Percentiles rank a stretch among this genome's conserved stretches.
phyloP scores from a whole-genome alignment of 108 stramenopile species.

The Fistulifera solaris region DNA sequence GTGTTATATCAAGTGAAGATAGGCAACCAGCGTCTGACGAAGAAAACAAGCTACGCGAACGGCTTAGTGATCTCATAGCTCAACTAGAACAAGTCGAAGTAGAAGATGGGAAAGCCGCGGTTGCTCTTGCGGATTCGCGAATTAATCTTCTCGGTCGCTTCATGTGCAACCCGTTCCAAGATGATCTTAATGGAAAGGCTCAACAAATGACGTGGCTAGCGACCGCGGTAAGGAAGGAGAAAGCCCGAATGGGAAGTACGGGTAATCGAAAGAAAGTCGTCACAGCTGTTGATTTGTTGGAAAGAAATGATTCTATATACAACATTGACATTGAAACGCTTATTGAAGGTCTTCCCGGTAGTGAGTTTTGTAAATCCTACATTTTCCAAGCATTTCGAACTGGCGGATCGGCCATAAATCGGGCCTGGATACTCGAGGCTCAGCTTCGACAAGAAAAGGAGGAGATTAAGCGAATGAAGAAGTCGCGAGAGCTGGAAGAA shows the following conservation, averaged over 20 bases:
- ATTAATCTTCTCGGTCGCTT: conserved; percentile 50
- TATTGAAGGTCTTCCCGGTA: conserved; percentile 75
- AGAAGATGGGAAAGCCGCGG: conserved; percentile 31
- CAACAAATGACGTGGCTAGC: conserved; percentile 54
- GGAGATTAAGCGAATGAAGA: conserved; percentile 32
- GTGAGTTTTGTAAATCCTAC: conserved; percentile 54
- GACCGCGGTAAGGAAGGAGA: conserved; percentile 63
- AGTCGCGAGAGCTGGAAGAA: conserved; percentile 24
- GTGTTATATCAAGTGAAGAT: conserved; percentile 11
- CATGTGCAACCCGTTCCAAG: conserved; percentile 58
- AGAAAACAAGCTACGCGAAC: conserved; percentile 38
- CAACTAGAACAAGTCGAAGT: conserved; percentile 25
- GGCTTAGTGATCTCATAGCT: conserved; percentile 27
- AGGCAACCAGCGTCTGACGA: conserved; percentile 30
- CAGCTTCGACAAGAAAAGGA: conserved; percentile 38
- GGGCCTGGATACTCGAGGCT: conserved; percentile 52
- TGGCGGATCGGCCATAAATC: conserved; percentile 28
- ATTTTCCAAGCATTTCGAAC: conserved; percentile 48
- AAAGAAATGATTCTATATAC: conserved; percentile 72
- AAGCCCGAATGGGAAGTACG: conserved; percentile 74
- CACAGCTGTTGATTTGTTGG: conserved; percentile 53
- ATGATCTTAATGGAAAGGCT: conserved; percentile 21
- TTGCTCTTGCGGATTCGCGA: conserved; percentile 45
- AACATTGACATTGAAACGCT: conserved; percentile 56
- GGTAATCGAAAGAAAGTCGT: conserved; percentile 77